phyloP scores from a whole-genome alignment of 371 early-diverging fungal genomes.

The Aphelidium insulamus region DNA sequence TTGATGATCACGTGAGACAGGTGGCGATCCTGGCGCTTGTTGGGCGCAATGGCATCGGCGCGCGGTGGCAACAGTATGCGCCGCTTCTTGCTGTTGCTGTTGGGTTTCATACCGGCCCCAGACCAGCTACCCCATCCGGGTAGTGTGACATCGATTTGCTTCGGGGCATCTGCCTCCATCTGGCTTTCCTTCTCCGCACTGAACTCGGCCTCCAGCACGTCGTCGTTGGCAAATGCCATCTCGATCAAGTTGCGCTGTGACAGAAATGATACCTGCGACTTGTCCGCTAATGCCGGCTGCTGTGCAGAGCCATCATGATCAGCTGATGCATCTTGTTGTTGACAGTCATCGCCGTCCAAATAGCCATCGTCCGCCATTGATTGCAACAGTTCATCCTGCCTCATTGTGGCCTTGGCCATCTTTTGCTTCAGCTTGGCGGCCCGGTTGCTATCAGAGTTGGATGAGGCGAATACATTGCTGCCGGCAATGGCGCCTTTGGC shows the following conservation, averaged over 20 bases:
- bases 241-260: constrained; percentile 13
- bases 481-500: no score
- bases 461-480: no score
- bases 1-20: constrained; percentile 21
- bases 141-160: constrained; percentile 12
- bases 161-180: constrained; percentile 9
- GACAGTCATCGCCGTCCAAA: no score
- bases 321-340: no score
- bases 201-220: constrained; percentile 19
- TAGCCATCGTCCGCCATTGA: no score
- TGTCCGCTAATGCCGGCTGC: no score
- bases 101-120: constrained; percentile 18
- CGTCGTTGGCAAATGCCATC: constrained; percentile 24
- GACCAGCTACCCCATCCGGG: constrained; percentile 21
- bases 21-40: constrained; percentile 11
- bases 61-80: constrained; percentile 8
- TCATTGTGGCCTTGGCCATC: no score
- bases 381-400: no score
- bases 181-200: constrained; percentile 14
- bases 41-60: constrained; percentile 4
- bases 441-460: no score
- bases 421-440: no score
- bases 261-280: no score
- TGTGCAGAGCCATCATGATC: no score
- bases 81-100: constrained; percentile 6